Conservation (phyloP, 2,329 filamentous ascomycete species). For the Sarocladium oryzae region DNA sequence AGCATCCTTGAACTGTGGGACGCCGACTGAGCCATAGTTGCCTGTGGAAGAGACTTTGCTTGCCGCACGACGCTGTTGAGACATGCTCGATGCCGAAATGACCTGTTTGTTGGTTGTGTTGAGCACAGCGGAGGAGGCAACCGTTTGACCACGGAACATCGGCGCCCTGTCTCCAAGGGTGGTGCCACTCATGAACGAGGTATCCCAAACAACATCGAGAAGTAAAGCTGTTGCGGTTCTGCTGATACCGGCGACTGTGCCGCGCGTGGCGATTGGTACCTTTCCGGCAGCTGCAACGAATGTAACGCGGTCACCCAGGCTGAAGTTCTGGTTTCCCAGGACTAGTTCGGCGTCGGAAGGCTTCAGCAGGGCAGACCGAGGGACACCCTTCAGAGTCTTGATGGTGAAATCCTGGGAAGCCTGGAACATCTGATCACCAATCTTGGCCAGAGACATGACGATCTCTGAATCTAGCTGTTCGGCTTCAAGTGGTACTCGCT, state of each 20-base stretch:
- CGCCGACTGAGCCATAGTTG: conserved; percentile 50
- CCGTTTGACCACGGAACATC: conserved; percentile 88
- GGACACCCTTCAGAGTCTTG: conserved; percentile 73
- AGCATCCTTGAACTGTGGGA: conserved; percentile 56
- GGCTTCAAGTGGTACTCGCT: conserved; percentile 91
- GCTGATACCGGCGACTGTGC: conserved; percentile 92
- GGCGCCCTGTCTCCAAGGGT: conserved; percentile 85
- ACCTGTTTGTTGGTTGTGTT: conserved; percentile 82
- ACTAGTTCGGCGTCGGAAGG: conserved; percentile 95
- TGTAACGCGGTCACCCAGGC: conserved; percentile 82
- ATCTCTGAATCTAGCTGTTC: conserved; percentile 91
- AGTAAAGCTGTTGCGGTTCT: conserved; percentile 76
- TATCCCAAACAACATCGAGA: conserved; percentile 89
- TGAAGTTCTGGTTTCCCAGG: conserved; percentile 76
- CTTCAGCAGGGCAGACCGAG: conserved; percentile 80
- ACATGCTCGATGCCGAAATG: conserved; percentile 54
- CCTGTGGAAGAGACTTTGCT: conserved; percentile 45
- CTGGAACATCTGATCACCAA: conserved; percentile 58
- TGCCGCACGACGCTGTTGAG: conserved; percentile 43
- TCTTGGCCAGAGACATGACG: conserved; percentile 72
- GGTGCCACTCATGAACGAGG: conserved; percentile 94
- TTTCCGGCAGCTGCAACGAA: conserved; percentile 91
- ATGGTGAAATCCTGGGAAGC: conserved; percentile 47
- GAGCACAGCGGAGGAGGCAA: conserved; percentile 78
- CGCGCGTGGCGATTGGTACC: conserved; percentile 84